phyloP scores from a whole-genome alignment of 1,139 yeast species.

The Candida buenavistaensis region DNA sequence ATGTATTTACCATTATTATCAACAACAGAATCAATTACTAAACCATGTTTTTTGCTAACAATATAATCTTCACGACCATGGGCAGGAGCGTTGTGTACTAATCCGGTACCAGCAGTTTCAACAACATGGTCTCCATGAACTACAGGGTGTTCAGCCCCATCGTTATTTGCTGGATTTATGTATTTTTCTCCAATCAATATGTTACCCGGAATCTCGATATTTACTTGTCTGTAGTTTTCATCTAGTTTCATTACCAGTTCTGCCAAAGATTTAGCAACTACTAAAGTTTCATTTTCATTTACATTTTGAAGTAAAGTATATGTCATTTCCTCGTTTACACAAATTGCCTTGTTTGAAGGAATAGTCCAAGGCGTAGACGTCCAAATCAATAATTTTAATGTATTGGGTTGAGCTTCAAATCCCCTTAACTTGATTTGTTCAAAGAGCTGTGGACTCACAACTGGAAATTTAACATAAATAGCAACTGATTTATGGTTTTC shows the following conservation, averaged over 20 bases:
- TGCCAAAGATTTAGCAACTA: constrained; percentile 52
- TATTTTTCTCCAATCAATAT: constrained; percentile 49
- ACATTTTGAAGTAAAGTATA: constrained; percentile 54
- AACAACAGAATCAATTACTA: constrained; percentile 73
- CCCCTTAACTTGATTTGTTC: constrained; percentile 6
- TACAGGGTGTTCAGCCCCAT: constrained; percentile 50
- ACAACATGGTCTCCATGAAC: constrained; percentile 83
- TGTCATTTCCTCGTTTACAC: constrained; percentile 57
- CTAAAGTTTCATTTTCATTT: constrained; percentile 40
- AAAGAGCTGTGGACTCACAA: constrained; percentile 17
- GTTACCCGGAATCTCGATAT: constrained; percentile 37
- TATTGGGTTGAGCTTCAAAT: constrained; percentile 7
- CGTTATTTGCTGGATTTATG: constrained; percentile 53
- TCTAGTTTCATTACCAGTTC: constrained; percentile 28
- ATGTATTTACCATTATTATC: constrained; percentile 70
- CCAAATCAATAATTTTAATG: constrained; percentile 64
- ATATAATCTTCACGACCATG: constrained; percentile 94
- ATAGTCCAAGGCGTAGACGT: constrained; percentile 99
- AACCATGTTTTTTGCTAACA: constrained; percentile 57
- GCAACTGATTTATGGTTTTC: constrained; percentile 72
- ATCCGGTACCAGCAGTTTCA: constrained; percentile 82
- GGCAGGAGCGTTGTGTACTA: constrained; percentile 97
- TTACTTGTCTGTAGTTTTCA: constrained; percentile 30
- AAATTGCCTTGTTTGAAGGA: constrained; percentile 82
- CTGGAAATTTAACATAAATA: constrained; percentile 69